Evolutionary conservation across 257 asterid genomes (phyloP).

Genomic region (Solanum clarkiae): DNA sequence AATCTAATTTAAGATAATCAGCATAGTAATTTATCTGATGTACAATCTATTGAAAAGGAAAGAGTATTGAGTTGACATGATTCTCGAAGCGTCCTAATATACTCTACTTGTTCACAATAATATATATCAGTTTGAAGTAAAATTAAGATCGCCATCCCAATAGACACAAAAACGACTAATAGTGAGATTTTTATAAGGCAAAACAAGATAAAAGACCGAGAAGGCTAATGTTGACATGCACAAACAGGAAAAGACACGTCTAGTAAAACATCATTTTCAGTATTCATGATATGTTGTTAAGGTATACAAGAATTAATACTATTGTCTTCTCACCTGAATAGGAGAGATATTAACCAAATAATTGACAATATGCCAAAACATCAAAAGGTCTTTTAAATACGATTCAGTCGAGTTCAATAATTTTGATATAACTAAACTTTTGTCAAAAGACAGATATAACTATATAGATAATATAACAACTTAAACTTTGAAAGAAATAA

Average conservation of each 20-base stretch:
- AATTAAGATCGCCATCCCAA: neutral
- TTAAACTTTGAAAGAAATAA: neutral
- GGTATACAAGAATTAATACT: neutral
- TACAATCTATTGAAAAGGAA: too few species aligned
- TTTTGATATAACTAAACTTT: neutral
- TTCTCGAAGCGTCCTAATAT: neutral
- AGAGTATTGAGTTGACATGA: neutral
- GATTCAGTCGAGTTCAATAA: neutral
- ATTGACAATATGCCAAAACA: neutral
- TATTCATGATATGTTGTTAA: neutral
- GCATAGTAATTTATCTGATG: too few species aligned
- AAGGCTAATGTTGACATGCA: neutral
- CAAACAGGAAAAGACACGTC: neutral
- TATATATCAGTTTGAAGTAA: neutral
- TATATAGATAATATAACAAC: neutral
- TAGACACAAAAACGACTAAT: neutral
- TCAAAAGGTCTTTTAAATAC: neutral
- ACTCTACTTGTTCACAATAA: neutral
- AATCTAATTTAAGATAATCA: too few species aligned
- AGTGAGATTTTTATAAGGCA: neutral
- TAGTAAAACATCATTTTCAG: neutral
- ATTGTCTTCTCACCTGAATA: neutral
- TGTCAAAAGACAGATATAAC: too few species aligned
- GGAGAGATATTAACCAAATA: neutral
- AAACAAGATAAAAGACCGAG: neutral